Evolutionary conservation across 2,329 filamentous ascomycete species (phyloP), one percentile per base, ranked within the genome.

Genomic region (Cytospora piceicola): DNA sequence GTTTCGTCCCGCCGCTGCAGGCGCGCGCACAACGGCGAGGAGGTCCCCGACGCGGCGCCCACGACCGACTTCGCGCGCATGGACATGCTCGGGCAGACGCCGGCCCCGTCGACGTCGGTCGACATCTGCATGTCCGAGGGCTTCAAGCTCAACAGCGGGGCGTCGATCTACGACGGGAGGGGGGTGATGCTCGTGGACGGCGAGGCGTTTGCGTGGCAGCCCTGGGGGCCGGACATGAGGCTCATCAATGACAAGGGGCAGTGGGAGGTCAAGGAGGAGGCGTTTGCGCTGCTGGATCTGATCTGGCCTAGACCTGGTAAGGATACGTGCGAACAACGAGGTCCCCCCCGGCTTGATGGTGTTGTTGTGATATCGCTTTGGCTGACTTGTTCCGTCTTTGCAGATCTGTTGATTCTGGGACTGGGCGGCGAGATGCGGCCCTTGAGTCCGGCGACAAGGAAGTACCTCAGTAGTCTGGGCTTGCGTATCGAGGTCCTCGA

Each of bases 321-420:
- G 66, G 66, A 24, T 2, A 52, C 15, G 20, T 7, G 22, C 30
- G 20, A 80, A 67, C 87, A 81, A 52, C 60, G 32, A 49, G 22
- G 11, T 12, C 17, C 15, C 46, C 24, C 32, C 9, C 8, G 27
- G 34, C 32, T 58, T 5, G n/a, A n/a, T 20, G 60, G 30, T 62
- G 8, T 29, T 12, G 36, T 46, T 17, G 15, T 32, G 29, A 12
- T 9, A 46, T 14, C 34, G 22, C n/a, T 32, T 30, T 34, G 27
- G 36, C 57, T 60, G 58, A 63, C 56, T 39, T 53, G 42, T n/a
- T 39, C 7, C 42, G 54, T 54, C 55, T 11, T 14, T 36, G 66
- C 72, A 92, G 94, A 98, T 80, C 80, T 98, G 22, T 80, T 99
- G 51, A 91, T 99, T 63, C 80, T 99, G n/a, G 95, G 95, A 1